phyloP scores from a whole-genome alignment of 202 grass and related monocot genomes.

The Digitaria exilis region DNA sequence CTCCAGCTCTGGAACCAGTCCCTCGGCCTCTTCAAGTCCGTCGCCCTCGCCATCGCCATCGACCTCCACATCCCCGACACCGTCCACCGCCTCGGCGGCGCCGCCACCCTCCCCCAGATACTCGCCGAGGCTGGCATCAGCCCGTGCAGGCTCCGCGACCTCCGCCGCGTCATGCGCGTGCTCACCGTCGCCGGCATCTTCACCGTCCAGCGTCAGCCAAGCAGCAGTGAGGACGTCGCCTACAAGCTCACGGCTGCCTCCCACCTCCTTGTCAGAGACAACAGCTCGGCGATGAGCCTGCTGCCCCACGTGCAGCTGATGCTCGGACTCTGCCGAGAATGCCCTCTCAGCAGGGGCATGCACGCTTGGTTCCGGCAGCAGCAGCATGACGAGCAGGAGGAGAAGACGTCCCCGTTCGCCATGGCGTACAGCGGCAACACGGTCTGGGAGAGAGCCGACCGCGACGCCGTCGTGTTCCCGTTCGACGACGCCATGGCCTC shows the following conservation, averaged over 20 bases:
- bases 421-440: background rate
- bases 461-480: background rate
- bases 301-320: background rate
- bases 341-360: background rate
- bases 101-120: slow-evolving; percentile 1
- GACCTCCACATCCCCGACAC: slow-evolving; percentile 12
- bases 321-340: background rate
- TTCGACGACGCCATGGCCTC: background rate
- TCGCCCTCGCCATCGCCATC: background rate
- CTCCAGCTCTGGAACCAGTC: slow-evolving; percentile 3
- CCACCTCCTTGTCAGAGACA: background rate
- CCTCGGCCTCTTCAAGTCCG: background rate
- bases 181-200: background rate
- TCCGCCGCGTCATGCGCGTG: background rate
- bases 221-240: too few species aligned
- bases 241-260: background rate
- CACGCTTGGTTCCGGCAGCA: background rate
- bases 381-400: background rate
- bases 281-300: background rate
- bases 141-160: background rate
- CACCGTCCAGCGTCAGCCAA: background rate
- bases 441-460: background rate
- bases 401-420: background rate
- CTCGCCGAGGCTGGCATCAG: background rate
- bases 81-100: background rate